Evolutionary conservation across 2,329 filamentous ascomycete species (phyloP).

Genomic region (Helicocarpus griseus): DNA sequence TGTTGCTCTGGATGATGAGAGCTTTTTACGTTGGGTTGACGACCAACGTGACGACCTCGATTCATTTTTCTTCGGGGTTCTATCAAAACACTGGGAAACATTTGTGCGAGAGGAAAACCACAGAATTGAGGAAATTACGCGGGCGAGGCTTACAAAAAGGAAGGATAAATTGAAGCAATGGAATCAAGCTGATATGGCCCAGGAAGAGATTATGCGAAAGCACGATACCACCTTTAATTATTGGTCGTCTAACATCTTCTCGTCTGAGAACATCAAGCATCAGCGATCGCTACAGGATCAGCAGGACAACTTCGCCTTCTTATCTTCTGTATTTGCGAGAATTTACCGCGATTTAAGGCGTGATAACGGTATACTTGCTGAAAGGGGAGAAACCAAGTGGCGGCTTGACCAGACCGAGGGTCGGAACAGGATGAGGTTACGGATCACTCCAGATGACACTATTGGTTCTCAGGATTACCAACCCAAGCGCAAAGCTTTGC

Average conservation of each 20-base stretch:
- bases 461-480: constrained; percentile 64
- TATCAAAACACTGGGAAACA: constrained; percentile 78
- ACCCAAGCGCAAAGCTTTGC: constrained; percentile 65
- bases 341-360: constrained; percentile 70
- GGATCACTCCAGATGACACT: constrained; percentile 69
- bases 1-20: constrained; percentile 77
- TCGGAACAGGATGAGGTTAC: constrained; percentile 84
- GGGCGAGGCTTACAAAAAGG: constrained; percentile 59
- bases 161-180: constrained; percentile 75
- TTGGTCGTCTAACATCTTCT: constrained; percentile 94
- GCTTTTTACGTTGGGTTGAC: constrained; percentile 83
- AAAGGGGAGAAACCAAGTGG: constrained; percentile 61
- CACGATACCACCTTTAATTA: constrained; percentile 80
- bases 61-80: constrained; percentile 66
- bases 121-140: constrained; percentile 66
- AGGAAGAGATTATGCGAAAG: constrained; percentile 63
- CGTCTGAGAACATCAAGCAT: constrained; percentile 83
- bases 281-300: constrained; percentile 85
- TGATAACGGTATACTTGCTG: constrained; percentile 71
- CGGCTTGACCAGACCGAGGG: constrained; percentile 93
- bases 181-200: constrained; percentile 58
- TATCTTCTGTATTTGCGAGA: constrained; percentile 64
- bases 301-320: constrained; percentile 75
- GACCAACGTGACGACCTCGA: constrained; percentile 70
- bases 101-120: constrained; percentile 78